Conservation (phyloP, 2,329 filamentous ascomycete genomes). For the Beauveria rudraprayagi region DNA sequence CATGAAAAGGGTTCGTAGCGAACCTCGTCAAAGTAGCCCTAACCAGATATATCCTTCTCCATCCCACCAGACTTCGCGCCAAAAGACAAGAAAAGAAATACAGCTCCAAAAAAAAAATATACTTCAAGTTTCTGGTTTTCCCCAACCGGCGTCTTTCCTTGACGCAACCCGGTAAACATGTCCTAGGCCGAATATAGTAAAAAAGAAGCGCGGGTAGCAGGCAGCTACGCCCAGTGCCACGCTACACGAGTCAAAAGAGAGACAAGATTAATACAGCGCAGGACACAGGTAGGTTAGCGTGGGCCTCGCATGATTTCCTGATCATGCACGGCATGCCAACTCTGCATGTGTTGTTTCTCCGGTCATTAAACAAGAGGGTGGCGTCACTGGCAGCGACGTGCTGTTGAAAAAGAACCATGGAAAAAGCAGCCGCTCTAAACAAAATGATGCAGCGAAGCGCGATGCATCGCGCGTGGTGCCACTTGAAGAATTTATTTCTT, state of each 20-base stretch:
- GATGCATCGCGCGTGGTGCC: neutral
- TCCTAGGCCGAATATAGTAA: neutral
- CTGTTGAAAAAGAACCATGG: conserved; percentile 7
- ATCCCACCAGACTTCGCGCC: conserved; percentile 4
- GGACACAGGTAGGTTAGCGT: neutral
- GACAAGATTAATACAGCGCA: neutral
- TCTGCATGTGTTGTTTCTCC: neutral
- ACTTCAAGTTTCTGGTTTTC: neutral
- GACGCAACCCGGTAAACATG: neutral
- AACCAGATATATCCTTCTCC: conserved; percentile 8
- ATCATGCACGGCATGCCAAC: neutral
- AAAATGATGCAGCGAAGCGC: neutral
- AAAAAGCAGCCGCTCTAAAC: conserved; percentile 1
- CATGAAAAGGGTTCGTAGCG: conserved; percentile 9
- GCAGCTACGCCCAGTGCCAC: neutral
- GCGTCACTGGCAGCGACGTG: neutral
- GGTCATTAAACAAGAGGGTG: neutral
- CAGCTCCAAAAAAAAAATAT: neutral
- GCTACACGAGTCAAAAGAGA: neutral
- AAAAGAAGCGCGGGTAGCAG: neutral
- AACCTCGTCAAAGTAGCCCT: conserved; percentile 1
- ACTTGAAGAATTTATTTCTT: conserved; percentile 28
- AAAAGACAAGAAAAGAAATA: neutral
- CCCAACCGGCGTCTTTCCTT: neutral
- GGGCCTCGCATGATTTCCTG: neutral